Percentiles rank a stretch among this genome's conserved stretches.
phyloP scores from a whole-genome alignment of 2,329 filamentous ascomycete species.

The Leptographium flavum region DNA sequence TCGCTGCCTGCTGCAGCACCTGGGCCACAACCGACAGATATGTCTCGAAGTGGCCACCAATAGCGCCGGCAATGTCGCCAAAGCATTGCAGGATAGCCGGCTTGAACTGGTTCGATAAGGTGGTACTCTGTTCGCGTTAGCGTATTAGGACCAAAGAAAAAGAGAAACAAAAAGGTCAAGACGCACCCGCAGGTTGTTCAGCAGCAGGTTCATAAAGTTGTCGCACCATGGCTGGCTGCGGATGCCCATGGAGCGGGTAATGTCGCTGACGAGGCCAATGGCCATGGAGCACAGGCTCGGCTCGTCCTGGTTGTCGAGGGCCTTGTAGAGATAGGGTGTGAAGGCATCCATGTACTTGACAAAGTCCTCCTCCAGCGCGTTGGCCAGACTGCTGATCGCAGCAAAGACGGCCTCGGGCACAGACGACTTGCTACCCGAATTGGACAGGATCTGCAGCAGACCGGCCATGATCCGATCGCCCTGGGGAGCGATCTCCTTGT shows the following conservation, averaged over 20 bases:
- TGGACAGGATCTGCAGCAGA: constrained; percentile 65
- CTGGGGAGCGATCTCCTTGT: constrained; percentile 79
- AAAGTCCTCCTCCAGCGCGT: constrained; percentile 83
- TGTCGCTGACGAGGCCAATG: constrained; percentile 92
- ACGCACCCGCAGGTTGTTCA: constrained; percentile 75
- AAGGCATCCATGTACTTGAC: constrained; percentile 97
- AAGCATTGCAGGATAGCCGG: constrained; percentile 96
- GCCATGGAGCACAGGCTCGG: constrained; percentile 90
- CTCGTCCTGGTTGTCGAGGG: constrained; percentile 90
- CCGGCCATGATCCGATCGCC: constrained; percentile 90
- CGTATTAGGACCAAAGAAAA: no score
- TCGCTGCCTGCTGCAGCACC: constrained; percentile 84
- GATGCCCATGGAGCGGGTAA: constrained; percentile 79
- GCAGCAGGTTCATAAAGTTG: constrained; percentile 92
- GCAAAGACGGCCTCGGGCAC: constrained; percentile 92
- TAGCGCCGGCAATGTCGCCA: constrained; percentile 91
- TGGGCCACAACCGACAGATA: constrained; percentile 87
- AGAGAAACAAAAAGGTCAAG: constrained; percentile 7
- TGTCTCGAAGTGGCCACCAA: constrained; percentile 79
- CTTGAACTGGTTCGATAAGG: constrained; percentile 93
- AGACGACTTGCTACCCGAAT: constrained; percentile 70
- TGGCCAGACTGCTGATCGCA: constrained; percentile 81
- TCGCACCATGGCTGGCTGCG: constrained; percentile 93
- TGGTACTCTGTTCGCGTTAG: constrained; percentile 46
- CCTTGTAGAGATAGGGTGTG: constrained; percentile 81